A percentile compares a stretch with the other conserved stretches of the same genome.
These are phyloP conservation scores for Kwoniella mangroviensis DNA, from an alignment of 768 basidiomycete species.

Conservation along the genomic window DNA sequence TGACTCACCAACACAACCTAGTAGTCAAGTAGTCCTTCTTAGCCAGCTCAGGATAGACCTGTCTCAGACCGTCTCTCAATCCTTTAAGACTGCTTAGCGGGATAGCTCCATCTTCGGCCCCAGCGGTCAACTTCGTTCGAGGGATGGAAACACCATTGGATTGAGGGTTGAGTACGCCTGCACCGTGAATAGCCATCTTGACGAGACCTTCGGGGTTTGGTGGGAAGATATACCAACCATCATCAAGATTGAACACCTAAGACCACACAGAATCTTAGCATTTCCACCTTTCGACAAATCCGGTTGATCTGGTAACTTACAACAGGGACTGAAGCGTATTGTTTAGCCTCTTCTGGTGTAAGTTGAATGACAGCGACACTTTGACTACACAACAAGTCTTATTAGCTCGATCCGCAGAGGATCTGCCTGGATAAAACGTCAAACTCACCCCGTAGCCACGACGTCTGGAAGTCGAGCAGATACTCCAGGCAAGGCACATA, in stretches of 20 bases:
- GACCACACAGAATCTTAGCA: background rate
- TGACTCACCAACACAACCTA: conserved; percentile 81
- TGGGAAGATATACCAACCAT: conserved; percentile 81
- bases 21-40: conserved; percentile 73
- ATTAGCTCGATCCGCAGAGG: background rate
- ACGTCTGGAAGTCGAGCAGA: conserved; percentile 61
- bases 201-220: conserved; percentile 62
- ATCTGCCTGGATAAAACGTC: background rate
- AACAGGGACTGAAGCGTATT: conserved; percentile 63
- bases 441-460: conserved; percentile 78
- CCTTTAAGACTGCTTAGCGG: conserved; percentile 67
- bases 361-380: conserved; percentile 77
- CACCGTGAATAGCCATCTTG: conserved; percentile 77
- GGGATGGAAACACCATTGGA: conserved; percentile 70
- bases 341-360: conserved; percentile 68
- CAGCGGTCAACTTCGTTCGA: conserved; percentile 70
- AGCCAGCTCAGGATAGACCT: conserved; percentile 77
- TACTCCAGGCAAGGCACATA: conserved; percentile 67
- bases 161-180: conserved; percentile 67
- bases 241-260: conserved; percentile 71
- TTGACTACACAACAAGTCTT: conserved; percentile 64
- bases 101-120: conserved; percentile 66
- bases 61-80: conserved; percentile 64
- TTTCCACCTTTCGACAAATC: background rate
- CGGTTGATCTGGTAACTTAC: conserved; percentile 32